A percentile compares a stretch with the other conserved stretches of the same genome.
These are phyloP conservation scores for Verbascum thapsus DNA, from an alignment of 257 asterid species.

Conservation along the genomic window DNA sequence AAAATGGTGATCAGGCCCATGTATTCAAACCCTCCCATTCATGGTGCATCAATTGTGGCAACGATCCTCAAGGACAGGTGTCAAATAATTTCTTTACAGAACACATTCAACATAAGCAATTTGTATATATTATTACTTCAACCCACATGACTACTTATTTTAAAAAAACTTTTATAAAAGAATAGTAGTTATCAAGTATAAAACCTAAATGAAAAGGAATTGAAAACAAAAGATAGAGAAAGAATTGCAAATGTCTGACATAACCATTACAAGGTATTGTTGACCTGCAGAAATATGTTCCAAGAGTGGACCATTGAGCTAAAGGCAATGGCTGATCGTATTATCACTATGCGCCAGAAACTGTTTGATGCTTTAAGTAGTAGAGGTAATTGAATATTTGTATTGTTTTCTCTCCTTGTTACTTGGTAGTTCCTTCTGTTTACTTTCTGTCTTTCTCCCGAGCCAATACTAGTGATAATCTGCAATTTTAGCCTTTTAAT, in stretches of 20 bases:
- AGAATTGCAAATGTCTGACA: constrained; percentile 20
- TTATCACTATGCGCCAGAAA: constrained; percentile 85
- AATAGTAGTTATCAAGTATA: not conserved
- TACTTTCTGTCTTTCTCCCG: not conserved
- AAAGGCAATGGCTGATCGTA: constrained; percentile 98
- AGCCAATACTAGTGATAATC: not conserved
- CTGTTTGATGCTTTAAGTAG: constrained; percentile 77
- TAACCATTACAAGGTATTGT: constrained; percentile 21
- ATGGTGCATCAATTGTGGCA: constrained; percentile 96
- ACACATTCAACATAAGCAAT: constrained; percentile 6
- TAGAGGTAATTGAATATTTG: constrained; percentile 51
- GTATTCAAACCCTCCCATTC: constrained; percentile 97
- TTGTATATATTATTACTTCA: not conserved
- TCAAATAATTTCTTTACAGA: constrained; percentile 1
- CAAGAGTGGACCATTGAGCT: constrained; percentile 92
- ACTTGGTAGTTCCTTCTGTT: not conserved
- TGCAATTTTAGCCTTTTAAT: not conserved
- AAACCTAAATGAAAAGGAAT: not conserved
- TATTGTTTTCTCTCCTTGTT: constrained; percentile 17
- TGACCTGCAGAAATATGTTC: constrained; percentile 71
- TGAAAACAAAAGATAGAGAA: not conserved
- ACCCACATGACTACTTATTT: not conserved
- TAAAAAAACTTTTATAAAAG: not conserved
- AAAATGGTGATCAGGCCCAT: constrained; percentile 95
- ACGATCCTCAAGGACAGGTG: constrained; percentile 93